A percentile compares a stretch with the other conserved stretches of the same genome.
Conservation (phyloP, 2,329 filamentous ascomycete species). For the Venturia oleaginea region DNA sequence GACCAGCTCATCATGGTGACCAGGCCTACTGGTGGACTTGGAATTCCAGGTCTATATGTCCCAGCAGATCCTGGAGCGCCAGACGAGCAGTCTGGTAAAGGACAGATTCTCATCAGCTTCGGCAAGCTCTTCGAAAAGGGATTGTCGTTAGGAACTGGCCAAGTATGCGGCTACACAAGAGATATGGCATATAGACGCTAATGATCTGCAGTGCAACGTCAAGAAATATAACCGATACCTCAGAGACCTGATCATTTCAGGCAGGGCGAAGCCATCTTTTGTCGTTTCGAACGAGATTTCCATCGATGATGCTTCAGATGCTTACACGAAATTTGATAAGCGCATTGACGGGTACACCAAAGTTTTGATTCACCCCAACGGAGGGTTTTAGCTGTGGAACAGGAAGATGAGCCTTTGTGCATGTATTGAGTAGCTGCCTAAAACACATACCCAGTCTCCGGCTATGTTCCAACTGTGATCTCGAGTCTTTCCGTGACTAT, state of each 20-base stretch:
- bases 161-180: conserved; percentile 8
- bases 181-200: conserved; percentile 46
- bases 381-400: conserved; percentile 19
- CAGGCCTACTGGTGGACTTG: conserved; percentile 50
- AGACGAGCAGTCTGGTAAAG: conserved; percentile 51
- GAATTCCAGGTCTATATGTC: conserved; percentile 48
- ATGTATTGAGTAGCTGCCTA: not conserved
- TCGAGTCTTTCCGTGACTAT: not conserved
- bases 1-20: conserved; percentile 57
- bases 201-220: conserved; percentile 59
- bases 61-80: conserved; percentile 53
- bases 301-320: conserved; percentile 51
- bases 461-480: not conserved
- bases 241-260: conserved; percentile 55
- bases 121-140: conserved; percentile 61
- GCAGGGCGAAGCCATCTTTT: conserved; percentile 57
- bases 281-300: conserved; percentile 57
- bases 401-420: not conserved
- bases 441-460: not conserved
- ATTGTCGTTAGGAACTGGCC: conserved; percentile 10
- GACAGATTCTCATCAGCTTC: conserved; percentile 55
- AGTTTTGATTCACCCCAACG: conserved; percentile 58
- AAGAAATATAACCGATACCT: conserved; percentile 60
- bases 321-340: conserved; percentile 59
- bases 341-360: conserved; percentile 59